Conservation (phyloP, 2,329 filamentous ascomycete species). For the Aspergillus hortae region DNA sequence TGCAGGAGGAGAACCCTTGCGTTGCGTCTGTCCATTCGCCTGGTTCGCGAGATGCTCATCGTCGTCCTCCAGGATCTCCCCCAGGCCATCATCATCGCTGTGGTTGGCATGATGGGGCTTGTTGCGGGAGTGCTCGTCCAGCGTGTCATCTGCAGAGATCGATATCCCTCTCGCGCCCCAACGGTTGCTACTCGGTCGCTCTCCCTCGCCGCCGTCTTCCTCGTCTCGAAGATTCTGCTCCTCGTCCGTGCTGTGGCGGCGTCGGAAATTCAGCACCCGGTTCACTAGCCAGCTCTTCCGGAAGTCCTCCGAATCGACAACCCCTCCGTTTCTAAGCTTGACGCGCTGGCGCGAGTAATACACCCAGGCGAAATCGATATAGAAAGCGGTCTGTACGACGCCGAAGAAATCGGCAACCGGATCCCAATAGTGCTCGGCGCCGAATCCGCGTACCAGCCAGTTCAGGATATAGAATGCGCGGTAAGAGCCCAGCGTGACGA, state of each 20-base stretch:
- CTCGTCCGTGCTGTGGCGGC: constrained; percentile 33
- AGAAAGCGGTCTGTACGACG: constrained; percentile 81
- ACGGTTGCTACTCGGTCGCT: constrained; percentile 36
- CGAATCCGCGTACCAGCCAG: constrained; percentile 73
- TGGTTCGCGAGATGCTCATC: constrained; percentile 9
- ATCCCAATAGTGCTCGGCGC: constrained; percentile 58
- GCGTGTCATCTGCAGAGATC: constrained; percentile 56
- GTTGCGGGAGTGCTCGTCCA: constrained; percentile 24
- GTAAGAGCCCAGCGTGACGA: constrained; percentile 81
- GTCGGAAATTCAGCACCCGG: constrained; percentile 63
- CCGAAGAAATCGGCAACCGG: constrained; percentile 79
- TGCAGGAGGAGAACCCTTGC: constrained; percentile 7
- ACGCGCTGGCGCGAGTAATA: constrained; percentile 92
- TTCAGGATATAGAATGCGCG: constrained; percentile 86
- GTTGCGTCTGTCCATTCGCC: constrained; percentile 1
- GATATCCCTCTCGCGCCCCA: constrained; percentile 60
- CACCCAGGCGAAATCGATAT: constrained; percentile 94
- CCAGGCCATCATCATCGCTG: constrained; percentile 11
- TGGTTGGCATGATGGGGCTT: constrained; percentile 8
- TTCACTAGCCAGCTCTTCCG: constrained; percentile 79
- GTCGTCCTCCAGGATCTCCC: constrained; percentile 22
- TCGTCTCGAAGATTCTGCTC: constrained; percentile 34
- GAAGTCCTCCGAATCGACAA: constrained; percentile 88
- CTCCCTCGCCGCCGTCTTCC: constrained; percentile 22
- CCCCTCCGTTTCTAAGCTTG: constrained; percentile 81